Conservation (phyloP, 164 flowering plant species). For the Stephania yunnanensis region DNA sequence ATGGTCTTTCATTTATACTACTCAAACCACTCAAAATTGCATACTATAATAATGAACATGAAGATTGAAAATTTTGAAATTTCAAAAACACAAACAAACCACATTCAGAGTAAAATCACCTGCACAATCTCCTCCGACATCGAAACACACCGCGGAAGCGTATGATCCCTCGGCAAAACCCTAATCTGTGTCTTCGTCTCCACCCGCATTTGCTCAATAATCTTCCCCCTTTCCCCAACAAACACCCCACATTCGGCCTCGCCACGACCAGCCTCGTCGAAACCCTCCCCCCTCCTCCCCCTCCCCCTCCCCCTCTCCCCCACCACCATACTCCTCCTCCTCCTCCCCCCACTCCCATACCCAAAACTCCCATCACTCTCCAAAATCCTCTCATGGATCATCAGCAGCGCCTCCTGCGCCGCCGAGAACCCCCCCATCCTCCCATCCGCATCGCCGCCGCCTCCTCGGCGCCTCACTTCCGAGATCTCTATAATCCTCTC, state of each 20-base stretch:
- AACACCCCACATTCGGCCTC: constrained; percentile 80
- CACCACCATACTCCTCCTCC: constrained; percentile 40
- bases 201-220: constrained; percentile 92
- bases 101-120: constrained; percentile 32
- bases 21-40: background rate
- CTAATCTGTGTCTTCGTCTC: constrained; percentile 97
- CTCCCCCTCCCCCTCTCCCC: constrained; percentile 18
- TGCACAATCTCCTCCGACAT: constrained; percentile 92
- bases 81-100: background rate
- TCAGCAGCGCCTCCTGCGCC: constrained; percentile 79
- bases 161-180: constrained; percentile 84
- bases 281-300: constrained; percentile 34
- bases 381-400: constrained; percentile 87
- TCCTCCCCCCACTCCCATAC: constrained; percentile 31
- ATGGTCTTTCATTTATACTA: background rate
- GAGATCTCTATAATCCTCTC: constrained; percentile 95
- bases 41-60: background rate
- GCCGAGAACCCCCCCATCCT: constrained; percentile 70
- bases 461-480: constrained; percentile 65
- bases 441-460: constrained; percentile 86
- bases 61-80: background rate
- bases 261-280: constrained; percentile 88
- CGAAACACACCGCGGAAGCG: constrained; percentile 74
- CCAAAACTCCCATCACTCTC: constrained; percentile 54
- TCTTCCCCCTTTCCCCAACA: constrained; percentile 99